These are phyloP conservation scores for Prosopis cineraria DNA, from an alignment of 306 rosid genomes.

Conservation along the genomic window DNA sequence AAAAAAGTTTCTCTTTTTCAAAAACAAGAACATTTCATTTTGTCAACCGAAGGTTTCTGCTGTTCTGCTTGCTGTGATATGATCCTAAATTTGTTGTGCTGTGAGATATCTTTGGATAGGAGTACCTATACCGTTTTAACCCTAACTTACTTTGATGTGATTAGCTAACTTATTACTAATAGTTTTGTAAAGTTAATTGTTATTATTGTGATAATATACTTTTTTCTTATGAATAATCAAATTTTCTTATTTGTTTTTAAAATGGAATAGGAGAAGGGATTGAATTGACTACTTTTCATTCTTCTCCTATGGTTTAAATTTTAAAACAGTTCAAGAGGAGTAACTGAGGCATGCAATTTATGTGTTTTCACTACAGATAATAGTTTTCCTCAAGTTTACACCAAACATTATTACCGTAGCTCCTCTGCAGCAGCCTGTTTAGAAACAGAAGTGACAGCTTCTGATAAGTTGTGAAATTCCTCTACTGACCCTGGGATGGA, in stretches of 20 bases:
- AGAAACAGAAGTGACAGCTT: not conserved
- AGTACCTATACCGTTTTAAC: not conserved
- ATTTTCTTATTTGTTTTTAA: not conserved
- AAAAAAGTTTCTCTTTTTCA: too few relatives aligned
- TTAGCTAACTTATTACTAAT: not conserved
- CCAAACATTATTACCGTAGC: not conserved
- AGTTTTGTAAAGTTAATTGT: not conserved
- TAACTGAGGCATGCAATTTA: not conserved
- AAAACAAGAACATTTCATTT: too few relatives aligned
- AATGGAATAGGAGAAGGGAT: not conserved
- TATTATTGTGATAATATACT: not conserved
- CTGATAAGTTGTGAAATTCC: constrained; percentile 5
- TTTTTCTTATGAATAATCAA: not conserved
- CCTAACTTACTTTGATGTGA: not conserved
- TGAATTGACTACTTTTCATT: not conserved
- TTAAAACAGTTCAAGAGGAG: not conserved
- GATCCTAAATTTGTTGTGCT: not conserved
- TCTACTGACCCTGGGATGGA: not conserved
- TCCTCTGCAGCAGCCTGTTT: not conserved
- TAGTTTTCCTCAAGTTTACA: not conserved
- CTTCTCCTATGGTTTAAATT: not conserved
- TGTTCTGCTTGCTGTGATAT: too few relatives aligned
- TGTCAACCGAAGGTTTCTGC: too few relatives aligned
- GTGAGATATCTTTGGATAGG: not conserved
- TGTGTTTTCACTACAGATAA: not conserved